phyloP scores from a whole-genome alignment of 495 filamentous ascomycete genomes.

The Hypoxylon cercidicola region DNA sequence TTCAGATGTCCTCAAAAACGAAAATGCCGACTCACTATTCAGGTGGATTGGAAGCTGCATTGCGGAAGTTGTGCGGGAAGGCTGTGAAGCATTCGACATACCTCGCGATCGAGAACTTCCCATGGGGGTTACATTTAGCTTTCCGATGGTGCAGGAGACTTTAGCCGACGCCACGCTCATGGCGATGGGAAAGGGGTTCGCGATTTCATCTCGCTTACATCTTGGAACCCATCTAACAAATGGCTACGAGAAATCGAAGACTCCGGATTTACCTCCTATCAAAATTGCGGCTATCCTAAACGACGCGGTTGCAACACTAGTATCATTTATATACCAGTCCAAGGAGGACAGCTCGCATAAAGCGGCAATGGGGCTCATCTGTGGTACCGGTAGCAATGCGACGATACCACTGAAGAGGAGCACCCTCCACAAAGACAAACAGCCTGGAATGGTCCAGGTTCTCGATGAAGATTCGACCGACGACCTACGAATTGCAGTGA shows the following conservation, averaged over 20 bases:
- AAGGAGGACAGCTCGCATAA: conserved; percentile 55
- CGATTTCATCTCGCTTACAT: conserved; percentile 76
- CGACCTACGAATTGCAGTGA: conserved; percentile 73
- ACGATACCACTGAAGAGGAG: conserved; percentile 76
- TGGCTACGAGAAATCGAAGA: conserved; percentile 69
- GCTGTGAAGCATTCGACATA: conserved; percentile 46
- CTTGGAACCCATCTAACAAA: conserved; percentile 73
- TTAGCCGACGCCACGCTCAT: conserved; percentile 80
- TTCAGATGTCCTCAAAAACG: conserved; percentile 78
- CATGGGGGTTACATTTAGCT: conserved; percentile 87
- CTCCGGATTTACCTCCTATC: conserved; percentile 68
- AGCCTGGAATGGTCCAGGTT: conserved; percentile 59
- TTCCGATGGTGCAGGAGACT: conserved; percentile 83
- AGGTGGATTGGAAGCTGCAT: conserved; percentile 83
- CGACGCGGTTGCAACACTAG: conserved; percentile 81
- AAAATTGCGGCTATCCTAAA: conserved; percentile 82
- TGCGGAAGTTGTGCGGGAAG: conserved; percentile 71
- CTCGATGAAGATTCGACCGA: conserved; percentile 67
- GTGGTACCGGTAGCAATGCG: conserved; percentile 85
- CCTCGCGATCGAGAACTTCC: conserved; percentile 61
- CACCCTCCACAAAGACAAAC: conserved; percentile 72
- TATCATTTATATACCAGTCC: conserved; percentile 74
- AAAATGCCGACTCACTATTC: conserved; percentile 79
- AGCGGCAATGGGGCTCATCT: conserved; percentile 82
- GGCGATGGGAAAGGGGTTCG: conserved; percentile 90